These are phyloP conservation scores for Ophiognomonia clavigignenti-juglandacearum DNA, from an alignment of 2,329 filamentous ascomycete genomes.

Conservation along the genomic window DNA sequence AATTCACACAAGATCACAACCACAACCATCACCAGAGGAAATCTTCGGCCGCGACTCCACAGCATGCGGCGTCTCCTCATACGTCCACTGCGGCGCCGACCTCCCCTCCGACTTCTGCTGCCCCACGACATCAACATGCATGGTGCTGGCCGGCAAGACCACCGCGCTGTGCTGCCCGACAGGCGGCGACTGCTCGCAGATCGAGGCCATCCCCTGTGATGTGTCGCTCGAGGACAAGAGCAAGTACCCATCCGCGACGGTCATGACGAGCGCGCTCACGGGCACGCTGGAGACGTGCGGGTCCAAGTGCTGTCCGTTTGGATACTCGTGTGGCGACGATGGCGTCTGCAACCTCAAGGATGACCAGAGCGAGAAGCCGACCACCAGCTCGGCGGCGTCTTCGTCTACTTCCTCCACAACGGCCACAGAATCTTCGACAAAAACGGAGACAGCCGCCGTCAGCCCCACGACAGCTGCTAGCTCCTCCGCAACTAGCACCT, in stretches of 20 bases:
- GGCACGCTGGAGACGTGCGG: slow-evolving; percentile 55
- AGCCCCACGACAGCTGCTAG: slow-evolving; percentile 17
- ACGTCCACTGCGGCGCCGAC: slow-evolving; percentile 45
- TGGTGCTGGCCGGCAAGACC: slow-evolving; percentile 56
- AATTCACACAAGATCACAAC: slow-evolving; percentile 1
- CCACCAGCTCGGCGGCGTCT: slow-evolving; percentile 16
- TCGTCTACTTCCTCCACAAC: slow-evolving; percentile 21
- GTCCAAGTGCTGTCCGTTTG: slow-evolving; percentile 65
- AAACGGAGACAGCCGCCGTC: slow-evolving; percentile 19
- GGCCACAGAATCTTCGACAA: slow-evolving; percentile 20
- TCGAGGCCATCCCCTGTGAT: slow-evolving; percentile 63
- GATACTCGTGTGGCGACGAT: slow-evolving; percentile 59
- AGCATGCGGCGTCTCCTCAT: slow-evolving; percentile 20
- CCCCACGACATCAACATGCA: slow-evolving; percentile 46
- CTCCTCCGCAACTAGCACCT: no score
- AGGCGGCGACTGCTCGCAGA: slow-evolving; percentile 51
- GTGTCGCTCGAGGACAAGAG: slow-evolving; percentile 55
- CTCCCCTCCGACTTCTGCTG: slow-evolving; percentile 68
- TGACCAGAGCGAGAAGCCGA: slow-evolving; percentile 39
- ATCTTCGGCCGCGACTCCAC: slow-evolving; percentile 10
- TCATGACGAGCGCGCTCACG: slow-evolving; percentile 63
- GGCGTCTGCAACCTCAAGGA: slow-evolving; percentile 45
- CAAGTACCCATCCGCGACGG: slow-evolving; percentile 48
- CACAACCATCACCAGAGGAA: slow-evolving; percentile 3
- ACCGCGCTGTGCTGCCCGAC: slow-evolving; percentile 68